Evolutionary conservation across 768 basidiomycete species (phyloP), one percentile per base, ranked within the genome.

Genomic region (Termitomyces sp.): DNA sequence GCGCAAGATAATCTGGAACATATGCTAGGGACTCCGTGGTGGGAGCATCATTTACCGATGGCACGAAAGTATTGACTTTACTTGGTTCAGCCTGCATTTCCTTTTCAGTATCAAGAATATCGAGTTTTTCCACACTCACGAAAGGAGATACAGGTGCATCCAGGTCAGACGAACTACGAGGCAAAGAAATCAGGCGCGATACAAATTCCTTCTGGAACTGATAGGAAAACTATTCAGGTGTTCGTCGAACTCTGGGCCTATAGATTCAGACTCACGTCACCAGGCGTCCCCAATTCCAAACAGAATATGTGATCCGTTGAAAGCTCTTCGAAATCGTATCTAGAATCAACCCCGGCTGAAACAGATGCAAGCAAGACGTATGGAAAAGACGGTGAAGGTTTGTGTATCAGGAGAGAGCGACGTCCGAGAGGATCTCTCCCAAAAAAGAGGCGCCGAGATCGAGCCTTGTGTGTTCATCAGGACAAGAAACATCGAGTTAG

Each of bases 401-500:
- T 75, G 57, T 89, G 89, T 32, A 91, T 74, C 7, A 96, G 74
- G 7, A 96, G 77, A n/a, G 93, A 95, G 46, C 94, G 81, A 37
- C 93, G 81, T 7, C 93, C 93, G 2, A 95, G 80, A 3, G 92
- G 91, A 69, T 96, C 93, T 53, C 92, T 79, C 16, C 80, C 88
- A 65, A 88, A 93, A 71, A 83, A 90, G 9, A 96, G 63, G 32
- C 69, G 77, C 31, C 73, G 67, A 8, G 77, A 73, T 44, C 60
- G 41, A 51, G 67, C 70, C 86, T 87, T 61, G 27, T 41, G 47
- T 8, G 14, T 52, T 29, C 12, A 56, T 60, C 31, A 53, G 38
- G 62, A n/a, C 53, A n/a, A 32, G 17, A 47, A 32, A 8, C 4
- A 37, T 34, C n/a, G 21, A 6, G 23, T 11, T 37, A 17, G 25